Conservation (phyloP, 495 filamentous ascomycete genomes). For the Xylaria telfairii region DNA sequence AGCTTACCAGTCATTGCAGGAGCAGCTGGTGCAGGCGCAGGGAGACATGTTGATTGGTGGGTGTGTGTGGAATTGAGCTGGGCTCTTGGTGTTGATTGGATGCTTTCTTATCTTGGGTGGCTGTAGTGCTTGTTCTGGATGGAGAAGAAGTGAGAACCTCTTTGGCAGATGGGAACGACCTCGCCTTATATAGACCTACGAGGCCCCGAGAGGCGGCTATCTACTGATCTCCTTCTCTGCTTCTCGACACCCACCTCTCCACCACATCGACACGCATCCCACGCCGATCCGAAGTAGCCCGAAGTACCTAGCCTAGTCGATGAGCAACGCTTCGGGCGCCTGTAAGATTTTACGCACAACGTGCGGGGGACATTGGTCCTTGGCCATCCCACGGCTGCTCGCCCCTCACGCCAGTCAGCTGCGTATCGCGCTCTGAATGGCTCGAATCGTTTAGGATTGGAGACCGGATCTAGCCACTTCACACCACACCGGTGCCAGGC, state of each 20-base stretch:
- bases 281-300: neutral
- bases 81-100: constrained; percentile 15
- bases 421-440: constrained; percentile 1
- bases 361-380: constrained; percentile 12
- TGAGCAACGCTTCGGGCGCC: neutral
- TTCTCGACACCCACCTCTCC: neutral
- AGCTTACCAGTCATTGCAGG: constrained; percentile 19
- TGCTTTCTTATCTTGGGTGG: neutral
- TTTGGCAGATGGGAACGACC: constrained; percentile 5
- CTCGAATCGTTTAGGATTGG: neutral
- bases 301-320: neutral
- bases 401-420: constrained; percentile 14
- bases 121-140: neutral
- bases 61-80: constrained; percentile 5
- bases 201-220: neutral
- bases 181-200: constrained; percentile 8
- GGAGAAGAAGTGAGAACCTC: constrained; percentile 17
- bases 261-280: neutral
- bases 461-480: neutral
- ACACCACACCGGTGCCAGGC: constrained; percentile 4
- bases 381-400: constrained; percentile 13
- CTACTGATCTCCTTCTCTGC: constrained; percentile 10
- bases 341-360: neutral
- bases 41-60: constrained; percentile 12
- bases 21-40: constrained; percentile 12